A percentile compares a stretch with the other conserved stretches of the same genome.
These are phyloP conservation scores for Fraxinus floribunda DNA, from an alignment of 305 asterid species.

Conservation along the genomic window DNA sequence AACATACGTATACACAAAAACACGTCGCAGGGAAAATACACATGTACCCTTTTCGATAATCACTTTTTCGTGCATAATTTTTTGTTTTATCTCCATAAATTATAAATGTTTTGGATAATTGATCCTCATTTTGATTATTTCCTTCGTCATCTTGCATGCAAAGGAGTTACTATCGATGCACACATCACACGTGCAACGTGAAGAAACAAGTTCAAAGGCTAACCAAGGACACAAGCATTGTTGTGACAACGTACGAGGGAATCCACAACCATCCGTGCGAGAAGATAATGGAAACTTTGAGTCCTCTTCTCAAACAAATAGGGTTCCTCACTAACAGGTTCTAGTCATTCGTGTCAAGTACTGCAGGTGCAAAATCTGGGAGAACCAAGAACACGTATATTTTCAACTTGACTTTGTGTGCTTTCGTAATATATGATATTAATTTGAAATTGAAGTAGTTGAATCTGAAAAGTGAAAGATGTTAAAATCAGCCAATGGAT, in stretches of 20 bases:
- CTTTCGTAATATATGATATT: neutral
- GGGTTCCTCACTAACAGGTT: constrained; percentile 43
- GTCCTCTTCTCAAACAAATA: constrained; percentile 81
- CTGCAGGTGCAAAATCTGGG: neutral
- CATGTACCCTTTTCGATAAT: neutral
- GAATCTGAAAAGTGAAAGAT: neutral
- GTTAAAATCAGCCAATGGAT: neutral
- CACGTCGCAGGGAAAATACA: no score
- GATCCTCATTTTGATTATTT: neutral
- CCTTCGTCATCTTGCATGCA: neutral
- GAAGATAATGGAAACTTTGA: constrained; percentile 80
- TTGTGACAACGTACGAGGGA: constrained; percentile 82
- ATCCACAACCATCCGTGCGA: constrained; percentile 87
- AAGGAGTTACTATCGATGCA: constrained; percentile 86
- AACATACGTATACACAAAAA: neutral
- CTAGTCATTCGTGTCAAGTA: neutral
- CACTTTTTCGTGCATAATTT: neutral
- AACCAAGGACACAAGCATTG: constrained; percentile 61
- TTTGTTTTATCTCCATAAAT: no score
- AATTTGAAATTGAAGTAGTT: neutral
- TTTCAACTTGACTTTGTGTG: neutral
- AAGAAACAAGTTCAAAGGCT: constrained; percentile 83
- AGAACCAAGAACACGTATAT: neutral
- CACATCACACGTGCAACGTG: constrained; percentile 87
- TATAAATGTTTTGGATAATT: neutral